Base-by-base conservation (phyloP, 2,329 filamentous ascomycete genomes). In the Nannizziopsis barbatae region DNA sequence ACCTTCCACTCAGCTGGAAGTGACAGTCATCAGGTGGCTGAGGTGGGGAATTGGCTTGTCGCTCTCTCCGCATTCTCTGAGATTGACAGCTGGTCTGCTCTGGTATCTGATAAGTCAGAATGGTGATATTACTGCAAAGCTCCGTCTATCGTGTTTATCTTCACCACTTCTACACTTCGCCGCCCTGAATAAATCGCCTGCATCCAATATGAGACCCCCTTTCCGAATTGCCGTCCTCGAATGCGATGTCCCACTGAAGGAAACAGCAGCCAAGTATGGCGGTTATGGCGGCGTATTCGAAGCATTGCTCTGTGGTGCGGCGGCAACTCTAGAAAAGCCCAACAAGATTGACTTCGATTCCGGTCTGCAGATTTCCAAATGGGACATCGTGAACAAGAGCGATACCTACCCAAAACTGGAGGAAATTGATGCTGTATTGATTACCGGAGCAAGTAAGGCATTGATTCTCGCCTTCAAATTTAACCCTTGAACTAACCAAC, bases 191-290 rank as follows among this genome's bases (percentile, higher is more conserved):
- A 8, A 18, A 20, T 27, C 22, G 7, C 22, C 7, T 27, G 22
- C 22, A 7, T 7, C 22, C 7, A 27, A 3, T 7, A 69, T 69
- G 65, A 58, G 52, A 38, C 50, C 59, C 12, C 77, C 77, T 27
- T 69, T 90, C 56, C 83, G 85, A 49, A 83, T 95, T 66, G 88
- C 89, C 41, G 76, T 96, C 57, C 80, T 96, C 56, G 86, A 95
- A 73, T 83, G 85, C 71, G 90, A 95, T 67, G 84, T 78, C 1
- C 87, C 87, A 1, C 72, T 84, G 43, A 75, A 79, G 1, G 66
- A 75, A 38, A 77, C 83, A 33, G 70, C 76, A 47, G 74, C 74
- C 48, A 78, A 78, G 58, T 88, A 84, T 65, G 77, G 79, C 45
- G 74, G 75, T 52, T 95, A 95, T 67, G 78, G 80, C 53, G 81